Evolutionary conservation across 768 basidiomycete genomes (phyloP), one percentile per base, ranked within the genome.

Genomic region (Tulasnella sp.): DNA sequence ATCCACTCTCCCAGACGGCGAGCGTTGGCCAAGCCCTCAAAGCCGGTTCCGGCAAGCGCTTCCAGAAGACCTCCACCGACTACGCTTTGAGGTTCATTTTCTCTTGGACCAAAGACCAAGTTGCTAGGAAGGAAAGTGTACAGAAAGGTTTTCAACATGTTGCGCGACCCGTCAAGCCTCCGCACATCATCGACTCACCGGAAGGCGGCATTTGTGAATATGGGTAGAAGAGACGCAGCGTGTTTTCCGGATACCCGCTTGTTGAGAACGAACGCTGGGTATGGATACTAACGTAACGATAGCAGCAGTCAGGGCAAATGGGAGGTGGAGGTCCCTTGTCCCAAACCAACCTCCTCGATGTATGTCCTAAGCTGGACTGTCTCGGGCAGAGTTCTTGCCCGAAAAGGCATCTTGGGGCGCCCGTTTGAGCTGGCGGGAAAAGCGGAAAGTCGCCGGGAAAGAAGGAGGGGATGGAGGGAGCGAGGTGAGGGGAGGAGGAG

Each of bases 241-340:
- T 44, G 67, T 51, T 79, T 78, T 37, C 78, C 81, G 20, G 77
- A 29, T n/a, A 39, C 73, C 20, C 74, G 55, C 23, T 77, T 78
- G 35, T 78, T 51, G 23, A 81, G 70, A 35, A 81, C 77, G 69
- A 81, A 81, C 11, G 81, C 81, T 23, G 81, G 79, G 51, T 79
- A 79, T 1, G 81, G 81, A 73, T 81, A 81, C 77, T 77, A 29
- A 32, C 32, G 5, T n/a, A 16, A 32, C 42, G 2, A 32, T 67
- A 13, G 20, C 13, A 32, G 61, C 32, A 15, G 61, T 32, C 26
- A 32, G 61, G 32, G 3, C 4, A 26, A n/a, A 26, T 11, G 7
- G 13, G 26, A 26, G 16, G 5, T 26, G 61, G 32, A 2, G 61
- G 61, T 67, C 61, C 20, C n/a, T 29, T 67, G 61, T n/a, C 48